Evolutionary conservation across 139 green algal species (phyloP).

Genomic region (Asterochloris sp.): DNA sequence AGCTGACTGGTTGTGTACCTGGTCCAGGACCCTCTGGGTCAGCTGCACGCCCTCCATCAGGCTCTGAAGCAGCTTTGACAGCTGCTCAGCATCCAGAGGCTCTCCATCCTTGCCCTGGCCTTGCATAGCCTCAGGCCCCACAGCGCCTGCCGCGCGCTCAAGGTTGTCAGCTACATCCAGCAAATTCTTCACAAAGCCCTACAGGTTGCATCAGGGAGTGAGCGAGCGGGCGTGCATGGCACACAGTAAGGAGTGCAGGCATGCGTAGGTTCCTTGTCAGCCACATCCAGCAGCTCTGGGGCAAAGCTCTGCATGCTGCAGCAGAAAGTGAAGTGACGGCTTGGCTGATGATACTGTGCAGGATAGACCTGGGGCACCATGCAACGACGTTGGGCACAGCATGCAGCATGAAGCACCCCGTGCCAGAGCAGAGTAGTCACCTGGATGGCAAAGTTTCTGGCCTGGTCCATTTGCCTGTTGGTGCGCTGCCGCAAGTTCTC

Average conservation of each 20-base stretch:
- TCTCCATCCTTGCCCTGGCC: constrained; percentile 19
- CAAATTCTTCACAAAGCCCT: constrained; percentile 83
- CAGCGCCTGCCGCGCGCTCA: constrained; percentile 65
- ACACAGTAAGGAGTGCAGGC: no score
- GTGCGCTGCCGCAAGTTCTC: constrained; percentile 87
- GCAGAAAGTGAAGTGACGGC: neutral
- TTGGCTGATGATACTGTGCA: neutral
- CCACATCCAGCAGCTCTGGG: no score
- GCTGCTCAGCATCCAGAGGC: constrained; percentile 41
- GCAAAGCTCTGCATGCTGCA: neutral
- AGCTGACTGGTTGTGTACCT: constrained; percentile 37
- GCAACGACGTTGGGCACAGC: no score
- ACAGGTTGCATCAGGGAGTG: neutral
- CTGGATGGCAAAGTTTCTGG: constrained; percentile 85
- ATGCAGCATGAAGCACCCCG: no score
- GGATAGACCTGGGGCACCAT: neutral
- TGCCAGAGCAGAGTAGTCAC: constrained; percentile 20
- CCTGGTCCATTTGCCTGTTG: constrained; percentile 54
- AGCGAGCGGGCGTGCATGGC: no score
- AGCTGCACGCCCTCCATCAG: constrained; percentile 84
- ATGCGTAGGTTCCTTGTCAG: no score
- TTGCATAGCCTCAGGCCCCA: constrained; percentile 52
- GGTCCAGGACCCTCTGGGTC: constrained; percentile 79
- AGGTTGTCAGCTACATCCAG: constrained; percentile 96
- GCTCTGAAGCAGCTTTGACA: constrained; percentile 52